phyloP scores from a whole-genome alignment of 768 basidiomycete species.

The Lentinula sp. region DNA sequence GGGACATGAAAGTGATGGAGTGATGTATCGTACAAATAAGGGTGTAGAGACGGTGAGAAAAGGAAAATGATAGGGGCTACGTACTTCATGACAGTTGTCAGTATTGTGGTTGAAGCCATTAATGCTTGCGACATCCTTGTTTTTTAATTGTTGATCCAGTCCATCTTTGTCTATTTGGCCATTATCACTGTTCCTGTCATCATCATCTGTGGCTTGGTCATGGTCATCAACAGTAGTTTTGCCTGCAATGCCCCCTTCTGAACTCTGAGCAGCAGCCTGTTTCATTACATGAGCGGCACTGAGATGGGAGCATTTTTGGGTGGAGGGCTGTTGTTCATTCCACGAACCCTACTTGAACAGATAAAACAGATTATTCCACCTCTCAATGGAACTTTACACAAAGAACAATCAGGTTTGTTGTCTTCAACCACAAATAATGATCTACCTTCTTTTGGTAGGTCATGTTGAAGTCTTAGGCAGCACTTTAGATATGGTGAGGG shows the following conservation, averaged over 20 bases:
- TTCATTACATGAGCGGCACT: not conserved
- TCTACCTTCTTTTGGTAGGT: too few relatives aligned
- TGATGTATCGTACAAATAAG: too few relatives aligned
- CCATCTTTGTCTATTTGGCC: not conserved
- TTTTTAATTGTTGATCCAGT: not conserved
- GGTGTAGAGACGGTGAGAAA: too few relatives aligned
- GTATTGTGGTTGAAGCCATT: too few relatives aligned
- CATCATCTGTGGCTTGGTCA: not conserved
- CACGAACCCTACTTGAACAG: conserved; percentile 58
- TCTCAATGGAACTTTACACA: conserved; percentile 82
- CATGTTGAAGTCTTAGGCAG: too few relatives aligned
- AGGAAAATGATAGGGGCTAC: too few relatives aligned
- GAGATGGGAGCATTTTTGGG: too few relatives aligned
- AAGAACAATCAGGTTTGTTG: conserved; percentile 79
- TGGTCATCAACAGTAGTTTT: too few relatives aligned
- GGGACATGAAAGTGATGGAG: too few relatives aligned
- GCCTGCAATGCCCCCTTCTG: not conserved
- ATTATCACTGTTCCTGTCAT: not conserved
- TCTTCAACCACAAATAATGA: not conserved
- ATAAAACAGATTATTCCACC: conserved; percentile 86
- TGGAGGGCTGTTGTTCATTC: conserved; percentile 20
- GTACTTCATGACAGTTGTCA: too few relatives aligned
- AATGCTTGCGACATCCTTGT: too few relatives aligned
- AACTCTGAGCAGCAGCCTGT: not conserved
- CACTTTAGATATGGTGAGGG: too few relatives aligned